These are phyloP conservation scores for Septoria petroselini DNA, from an alignment of 2,329 filamentous ascomycete genomes.

Conservation along the genomic window DNA sequence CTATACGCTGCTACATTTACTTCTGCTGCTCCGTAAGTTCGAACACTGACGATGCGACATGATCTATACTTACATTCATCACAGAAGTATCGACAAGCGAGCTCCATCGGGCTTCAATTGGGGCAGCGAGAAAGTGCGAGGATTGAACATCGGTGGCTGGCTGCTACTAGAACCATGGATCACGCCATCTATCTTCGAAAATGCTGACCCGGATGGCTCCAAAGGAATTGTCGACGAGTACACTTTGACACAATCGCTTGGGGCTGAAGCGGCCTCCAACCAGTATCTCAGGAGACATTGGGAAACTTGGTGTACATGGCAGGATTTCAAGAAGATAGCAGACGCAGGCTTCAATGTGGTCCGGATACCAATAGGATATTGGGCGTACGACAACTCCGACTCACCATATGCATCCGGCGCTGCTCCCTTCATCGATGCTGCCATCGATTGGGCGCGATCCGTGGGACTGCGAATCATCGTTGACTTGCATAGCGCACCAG, in stretches of 20 bases:
- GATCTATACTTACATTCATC: background rate
- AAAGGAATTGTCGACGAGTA: constrained; percentile 48
- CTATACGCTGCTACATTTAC: constrained; percentile 29
- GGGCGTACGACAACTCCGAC: constrained; percentile 54
- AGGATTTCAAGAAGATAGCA: constrained; percentile 57
- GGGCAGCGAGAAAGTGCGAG: constrained; percentile 50
- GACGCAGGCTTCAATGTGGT: constrained; percentile 58
- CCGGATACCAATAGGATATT: constrained; percentile 58
- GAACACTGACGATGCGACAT: background rate
- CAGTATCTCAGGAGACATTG: constrained; percentile 49
- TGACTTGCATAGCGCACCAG: constrained; percentile 57
- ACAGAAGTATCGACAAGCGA: constrained; percentile 23
- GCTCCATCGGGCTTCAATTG: constrained; percentile 45
- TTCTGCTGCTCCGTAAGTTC: constrained; percentile 31
- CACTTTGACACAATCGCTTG: constrained; percentile 51
- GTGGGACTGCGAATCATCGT: constrained; percentile 56
- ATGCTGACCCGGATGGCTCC: constrained; percentile 20
- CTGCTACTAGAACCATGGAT: constrained; percentile 52
- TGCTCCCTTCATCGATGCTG: constrained; percentile 53
- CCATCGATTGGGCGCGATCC: constrained; percentile 55
- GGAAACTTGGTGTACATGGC: constrained; percentile 50
- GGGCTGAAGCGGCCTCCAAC: constrained; percentile 44
- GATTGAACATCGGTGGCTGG: constrained; percentile 53
- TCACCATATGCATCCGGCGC: constrained; percentile 54
- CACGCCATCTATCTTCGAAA: constrained; percentile 55